Base-by-base conservation (phyloP, 306 rosid genomes). In the Oemleria cerasiformis region DNA sequence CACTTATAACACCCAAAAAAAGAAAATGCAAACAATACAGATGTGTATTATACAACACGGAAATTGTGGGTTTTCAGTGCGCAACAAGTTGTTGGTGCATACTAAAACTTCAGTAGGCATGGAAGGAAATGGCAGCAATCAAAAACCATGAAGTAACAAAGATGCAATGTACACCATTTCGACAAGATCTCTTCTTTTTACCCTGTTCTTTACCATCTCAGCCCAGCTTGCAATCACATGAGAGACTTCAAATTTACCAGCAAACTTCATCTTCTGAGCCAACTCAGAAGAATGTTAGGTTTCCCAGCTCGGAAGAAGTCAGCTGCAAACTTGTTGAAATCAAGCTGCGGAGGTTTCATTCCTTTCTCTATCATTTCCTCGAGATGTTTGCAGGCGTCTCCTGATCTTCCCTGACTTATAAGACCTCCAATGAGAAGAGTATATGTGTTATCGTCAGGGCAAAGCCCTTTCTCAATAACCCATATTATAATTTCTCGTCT, bases 291-390 rank as follows among this genome's bases (percentile, higher is more conserved):
- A 25, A 87, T 73, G 74, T 73, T 87, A 51, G 90, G 86, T 74
- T 77, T 91, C 76, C 96, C 98, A 70, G 83, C 84, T 79, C 87
- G 81, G 16, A 91, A 87, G 79, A 87, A 85, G 82, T 89, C 91
- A 56, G 92, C 87, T 59, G 84, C 96, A 74, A 91, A 87, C 86
- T 86, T 94, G 80, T 87, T 86, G 78, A 86, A 89, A 73, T 87
- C 97, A 41, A 94, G 90, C 77, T 89, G 92, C 63, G 91, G 96
- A 78, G 96, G 90, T 77, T 85, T 91, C 97, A 94, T 94, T 67
- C 98, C 96, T 70, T 86, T 91, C 67, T 84, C 91, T 49, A 91
- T 76, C 95, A 91, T 91, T 80, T 87, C 92, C 82, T 91, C 90
- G 21, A 94, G 60, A 83, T 80, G 86, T 71, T 81, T 87, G 50